phyloP scores from a whole-genome alignment of 2,329 filamentous ascomycete species.

The Ophiostoma perfectum region DNA sequence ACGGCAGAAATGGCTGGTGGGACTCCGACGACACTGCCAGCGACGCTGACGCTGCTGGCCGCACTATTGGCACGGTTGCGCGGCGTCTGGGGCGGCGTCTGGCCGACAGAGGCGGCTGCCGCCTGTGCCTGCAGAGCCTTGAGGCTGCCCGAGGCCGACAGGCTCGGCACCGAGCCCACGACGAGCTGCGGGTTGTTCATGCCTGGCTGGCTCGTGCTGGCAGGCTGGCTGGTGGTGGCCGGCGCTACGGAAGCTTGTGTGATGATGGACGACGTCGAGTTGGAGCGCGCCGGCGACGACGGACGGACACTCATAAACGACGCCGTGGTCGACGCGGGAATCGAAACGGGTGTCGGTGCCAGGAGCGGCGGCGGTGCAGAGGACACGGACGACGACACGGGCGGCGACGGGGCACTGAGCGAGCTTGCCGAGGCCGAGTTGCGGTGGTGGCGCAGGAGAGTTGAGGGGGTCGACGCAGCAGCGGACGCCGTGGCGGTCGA shows the following conservation, averaged over 20 bases:
- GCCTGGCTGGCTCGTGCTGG: constrained; percentile 33
- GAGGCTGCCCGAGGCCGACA: constrained; percentile 65
- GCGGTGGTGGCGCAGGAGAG: constrained; percentile 43
- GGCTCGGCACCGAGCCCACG: constrained; percentile 67
- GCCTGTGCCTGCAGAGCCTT: constrained; percentile 6
- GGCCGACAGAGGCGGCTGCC: background rate
- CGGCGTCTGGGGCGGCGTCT: constrained; percentile 87
- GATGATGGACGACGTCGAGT: constrained; percentile 69
- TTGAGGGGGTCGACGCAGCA: constrained; percentile 29
- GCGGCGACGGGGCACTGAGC: background rate
- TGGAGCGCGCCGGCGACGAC: constrained; percentile 76
- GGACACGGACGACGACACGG: constrained; percentile 1
- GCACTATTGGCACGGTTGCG: constrained; percentile 53
- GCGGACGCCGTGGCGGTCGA: constrained; percentile 26
- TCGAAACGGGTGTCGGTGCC: background rate
- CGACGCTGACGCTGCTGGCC: constrained; percentile 34
- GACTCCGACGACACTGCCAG: constrained; percentile 25
- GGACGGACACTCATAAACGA: constrained; percentile 58
- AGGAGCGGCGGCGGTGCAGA: background rate
- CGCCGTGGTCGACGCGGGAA: constrained; percentile 37
- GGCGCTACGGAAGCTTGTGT: no score
- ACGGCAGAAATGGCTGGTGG: constrained; percentile 21
- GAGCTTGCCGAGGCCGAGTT: constrained; percentile 54
- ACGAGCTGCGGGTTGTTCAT: constrained; percentile 75
- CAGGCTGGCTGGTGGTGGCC: no score